phyloP scores from a whole-genome alignment of 2,329 filamentous ascomycete species.

The Ophiostoma fasciatum region DNA sequence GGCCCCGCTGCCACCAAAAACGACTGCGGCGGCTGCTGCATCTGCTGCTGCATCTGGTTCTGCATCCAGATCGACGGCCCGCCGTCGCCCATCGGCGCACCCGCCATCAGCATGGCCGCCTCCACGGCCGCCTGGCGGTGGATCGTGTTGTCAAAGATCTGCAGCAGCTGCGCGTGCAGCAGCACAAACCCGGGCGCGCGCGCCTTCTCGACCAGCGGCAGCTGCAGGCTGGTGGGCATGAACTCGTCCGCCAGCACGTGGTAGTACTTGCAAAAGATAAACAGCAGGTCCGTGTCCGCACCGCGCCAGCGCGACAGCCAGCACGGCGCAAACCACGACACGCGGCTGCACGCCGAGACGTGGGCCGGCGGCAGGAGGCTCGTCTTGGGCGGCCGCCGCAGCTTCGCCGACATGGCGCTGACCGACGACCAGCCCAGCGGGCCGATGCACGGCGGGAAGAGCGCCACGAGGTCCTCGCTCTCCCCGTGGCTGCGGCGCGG shows the following conservation, averaged over 20 bases:
- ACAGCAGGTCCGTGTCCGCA: conserved; percentile 77
- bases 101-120: conserved; percentile 19
- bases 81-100: conserved; percentile 20
- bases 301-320: conserved; percentile 82
- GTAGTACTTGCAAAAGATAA: conserved; percentile 81
- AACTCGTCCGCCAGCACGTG: conserved; percentile 66
- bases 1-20: not conserved
- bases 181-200: conserved; percentile 64
- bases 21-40: not conserved
- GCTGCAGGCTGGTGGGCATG: conserved; percentile 32
- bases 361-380: conserved; percentile 30
- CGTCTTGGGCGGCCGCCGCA: conserved; percentile 46
- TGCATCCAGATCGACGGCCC: conserved; percentile 3
- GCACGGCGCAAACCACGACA: conserved; percentile 64
- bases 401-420: conserved; percentile 31
- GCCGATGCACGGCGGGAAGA: conserved; percentile 54
- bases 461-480: conserved; percentile 48
- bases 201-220: conserved; percentile 39
- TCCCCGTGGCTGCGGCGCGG: conserved; percentile 38
- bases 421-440: conserved; percentile 41
- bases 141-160: conserved; percentile 68
- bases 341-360: conserved; percentile 24
- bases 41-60: conserved; percentile 6
- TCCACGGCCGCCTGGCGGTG: conserved; percentile 53
- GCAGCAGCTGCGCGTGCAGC: conserved; percentile 68